Evolutionary conservation across 306 rosid genomes (phyloP).

Genomic region (Trifolium pratense): DNA sequence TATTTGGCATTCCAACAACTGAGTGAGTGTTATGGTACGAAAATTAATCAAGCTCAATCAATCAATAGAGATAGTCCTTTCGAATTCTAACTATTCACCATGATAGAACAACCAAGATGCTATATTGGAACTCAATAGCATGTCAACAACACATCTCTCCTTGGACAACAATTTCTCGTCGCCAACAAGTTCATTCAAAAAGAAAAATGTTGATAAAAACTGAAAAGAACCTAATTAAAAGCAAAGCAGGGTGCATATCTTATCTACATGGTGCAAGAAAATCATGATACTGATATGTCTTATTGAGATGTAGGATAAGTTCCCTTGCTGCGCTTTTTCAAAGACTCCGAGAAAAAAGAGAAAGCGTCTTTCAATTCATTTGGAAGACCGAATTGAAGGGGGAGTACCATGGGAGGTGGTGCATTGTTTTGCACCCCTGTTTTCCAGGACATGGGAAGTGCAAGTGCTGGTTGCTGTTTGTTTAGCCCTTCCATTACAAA

Average conservation of each 20-base stretch:
- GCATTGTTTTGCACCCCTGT: slow-evolving; percentile 35
- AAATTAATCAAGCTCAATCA: slow-evolving; percentile 13
- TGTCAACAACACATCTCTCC: slow-evolving; percentile 37
- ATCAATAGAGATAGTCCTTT: slow-evolving; percentile 6
- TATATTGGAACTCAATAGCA: slow-evolving; percentile 34
- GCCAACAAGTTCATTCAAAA: slow-evolving; percentile 29
- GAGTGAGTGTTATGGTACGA: no score
- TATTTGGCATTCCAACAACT: slow-evolving; percentile 19
- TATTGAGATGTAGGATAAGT: slow-evolving; percentile 47
- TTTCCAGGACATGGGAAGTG: slow-evolving; percentile 65
- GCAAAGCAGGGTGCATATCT: slow-evolving; percentile 25
- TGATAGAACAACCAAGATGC: slow-evolving; percentile 27
- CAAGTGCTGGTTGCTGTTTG: slow-evolving; percentile 94
- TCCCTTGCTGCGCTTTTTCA: slow-evolving; percentile 62
- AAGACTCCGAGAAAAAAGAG: slow-evolving; percentile 64
- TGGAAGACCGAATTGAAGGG: slow-evolving; percentile 85
- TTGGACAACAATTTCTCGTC: slow-evolving; percentile 34
- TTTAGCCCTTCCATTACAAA: slow-evolving; percentile 86
- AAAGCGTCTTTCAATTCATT: slow-evolving; percentile 78
- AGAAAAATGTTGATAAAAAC: slow-evolving; percentile 36
- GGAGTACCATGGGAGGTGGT: slow-evolving; percentile 54
- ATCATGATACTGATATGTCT: slow-evolving; percentile 36
- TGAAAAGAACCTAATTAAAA: slow-evolving; percentile 26
- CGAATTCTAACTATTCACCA: slow-evolving; percentile 17
- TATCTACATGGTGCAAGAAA: slow-evolving; percentile 46